Percentiles rank a stretch among this genome's conserved stretches.
Evolutionary conservation across 805 yeast genomes (phyloP).

Genomic region (Saccharomycopsis malanga): DNA sequence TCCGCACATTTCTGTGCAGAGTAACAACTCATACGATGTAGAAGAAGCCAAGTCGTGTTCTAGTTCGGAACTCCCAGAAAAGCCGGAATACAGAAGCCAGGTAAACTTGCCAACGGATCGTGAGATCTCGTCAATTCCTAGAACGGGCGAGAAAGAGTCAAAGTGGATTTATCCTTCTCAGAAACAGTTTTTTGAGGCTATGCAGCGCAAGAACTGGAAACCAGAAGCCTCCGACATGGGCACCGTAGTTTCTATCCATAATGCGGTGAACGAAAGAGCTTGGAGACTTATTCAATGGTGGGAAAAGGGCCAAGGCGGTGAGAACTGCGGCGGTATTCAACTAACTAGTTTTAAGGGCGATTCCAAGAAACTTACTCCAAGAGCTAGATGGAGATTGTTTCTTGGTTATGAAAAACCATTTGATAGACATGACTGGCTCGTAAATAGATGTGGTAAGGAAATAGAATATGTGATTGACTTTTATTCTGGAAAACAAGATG

Average conservation of each 20-base stretch:
- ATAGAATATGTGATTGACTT: slow-evolving; percentile 93
- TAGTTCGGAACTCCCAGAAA: slow-evolving; percentile 36
- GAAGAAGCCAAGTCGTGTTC: slow-evolving; percentile 25
- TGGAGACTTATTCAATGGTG: slow-evolving; percentile 80
- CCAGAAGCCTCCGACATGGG: slow-evolving; percentile 81
- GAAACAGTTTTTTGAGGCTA: slow-evolving; percentile 89
- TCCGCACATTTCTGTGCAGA: neutral
- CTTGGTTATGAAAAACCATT: slow-evolving; percentile 76
- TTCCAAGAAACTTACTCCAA: slow-evolving; percentile 75
- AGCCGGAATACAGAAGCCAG: slow-evolving; percentile 30
- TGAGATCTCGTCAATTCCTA: slow-evolving; percentile 74
- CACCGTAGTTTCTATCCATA: slow-evolving; percentile 89
- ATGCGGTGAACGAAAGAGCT: slow-evolving; percentile 86
- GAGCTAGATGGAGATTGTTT: slow-evolving; percentile 63
- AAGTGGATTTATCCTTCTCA: slow-evolving; percentile 97
- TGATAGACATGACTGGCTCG: slow-evolving; percentile 94
- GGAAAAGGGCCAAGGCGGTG: slow-evolving; percentile 60
- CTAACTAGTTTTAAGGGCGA: slow-evolving; percentile 87
- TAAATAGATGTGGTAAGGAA: slow-evolving; percentile 74
- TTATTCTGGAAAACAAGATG: slow-evolving; percentile 54
- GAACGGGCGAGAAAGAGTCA: slow-evolving; percentile 47
- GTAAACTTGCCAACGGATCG: slow-evolving; percentile 60
- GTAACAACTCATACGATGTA: neutral
- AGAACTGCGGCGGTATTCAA: slow-evolving; percentile 76
- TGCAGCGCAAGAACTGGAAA: slow-evolving; percentile 84